phyloP scores from a whole-genome alignment of 495 filamentous ascomycete genomes.

The Oidiodendron maius region DNA sequence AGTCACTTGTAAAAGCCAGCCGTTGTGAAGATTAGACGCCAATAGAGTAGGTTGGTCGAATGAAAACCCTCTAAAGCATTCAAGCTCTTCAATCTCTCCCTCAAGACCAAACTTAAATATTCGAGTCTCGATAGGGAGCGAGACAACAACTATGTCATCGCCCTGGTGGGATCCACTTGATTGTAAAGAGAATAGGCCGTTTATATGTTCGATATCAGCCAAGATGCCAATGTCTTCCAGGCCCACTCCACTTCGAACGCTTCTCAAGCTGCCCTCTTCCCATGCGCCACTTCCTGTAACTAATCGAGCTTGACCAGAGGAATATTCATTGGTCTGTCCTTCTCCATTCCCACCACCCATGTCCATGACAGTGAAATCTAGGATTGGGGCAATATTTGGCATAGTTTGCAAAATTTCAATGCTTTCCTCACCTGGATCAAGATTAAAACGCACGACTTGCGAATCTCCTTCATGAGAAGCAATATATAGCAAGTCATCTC shows the following conservation, averaged over 20 bases:
- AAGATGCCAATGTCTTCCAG: conserved; percentile 83
- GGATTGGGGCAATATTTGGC: conserved; percentile 79
- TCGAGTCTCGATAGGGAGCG: conserved; percentile 78
- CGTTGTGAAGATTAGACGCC: conserved; percentile 53
- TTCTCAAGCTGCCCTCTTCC: conserved; percentile 78
- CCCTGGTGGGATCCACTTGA: conserved; percentile 38
- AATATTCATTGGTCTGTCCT: conserved; percentile 76
- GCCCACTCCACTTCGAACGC: conserved; percentile 88
- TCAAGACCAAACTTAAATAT: conserved; percentile 69
- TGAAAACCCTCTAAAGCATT: conserved; percentile 61
- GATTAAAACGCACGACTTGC: conserved; percentile 57
- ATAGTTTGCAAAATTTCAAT: conserved; percentile 71
- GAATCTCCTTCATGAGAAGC: conserved; percentile 92
- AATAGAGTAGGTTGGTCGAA: conserved; percentile 70
- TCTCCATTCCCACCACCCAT: conserved; percentile 78
- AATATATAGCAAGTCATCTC: conserved; percentile 68
- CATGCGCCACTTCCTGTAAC: conserved; percentile 88
- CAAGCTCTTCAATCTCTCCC: conserved; percentile 83
- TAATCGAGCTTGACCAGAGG: conserved; percentile 89
- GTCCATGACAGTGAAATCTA: conserved; percentile 94
- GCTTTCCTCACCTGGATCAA: conserved; percentile 30
- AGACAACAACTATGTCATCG: conserved; percentile 69
- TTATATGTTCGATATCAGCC: conserved; percentile 70
- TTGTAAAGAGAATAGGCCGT: conserved; percentile 53
- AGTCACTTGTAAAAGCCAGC: conserved; percentile 75